Evolutionary conservation across 768 basidiomycete genomes (phyloP).

Genomic region (Auriscalpium vulgare): DNA sequence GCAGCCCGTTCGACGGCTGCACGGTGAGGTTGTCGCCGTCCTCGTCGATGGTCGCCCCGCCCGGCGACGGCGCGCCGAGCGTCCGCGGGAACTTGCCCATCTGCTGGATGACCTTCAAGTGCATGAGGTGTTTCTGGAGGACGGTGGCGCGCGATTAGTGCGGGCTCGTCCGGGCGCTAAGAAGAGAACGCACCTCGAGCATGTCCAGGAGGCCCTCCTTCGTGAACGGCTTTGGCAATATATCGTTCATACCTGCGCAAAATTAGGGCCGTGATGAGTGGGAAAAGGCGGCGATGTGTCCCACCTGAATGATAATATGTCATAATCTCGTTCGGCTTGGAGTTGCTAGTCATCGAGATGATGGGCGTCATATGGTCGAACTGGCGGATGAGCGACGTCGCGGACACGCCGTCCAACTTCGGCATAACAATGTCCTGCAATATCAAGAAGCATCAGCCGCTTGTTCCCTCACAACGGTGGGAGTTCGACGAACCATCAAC

Average conservation of each 20-base stretch:
- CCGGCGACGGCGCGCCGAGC: conserved; percentile 1
- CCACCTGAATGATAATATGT: conserved; percentile 74
- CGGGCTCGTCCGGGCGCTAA: conserved; percentile 4
- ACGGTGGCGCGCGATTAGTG: conserved; percentile 6
- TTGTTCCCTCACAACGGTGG: not conserved
- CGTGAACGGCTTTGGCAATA: conserved; percentile 96
- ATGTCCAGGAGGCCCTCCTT: conserved; percentile 85
- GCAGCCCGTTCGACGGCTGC: conserved; percentile 12
- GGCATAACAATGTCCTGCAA: conserved; percentile 91
- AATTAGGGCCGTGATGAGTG: not conserved
- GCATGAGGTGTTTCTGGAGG: conserved; percentile 16
- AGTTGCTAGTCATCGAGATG: conserved; percentile 97
- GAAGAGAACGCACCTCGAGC: conserved; percentile 58
- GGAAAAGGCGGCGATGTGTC: conserved; percentile 9
- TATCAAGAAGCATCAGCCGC: not conserved
- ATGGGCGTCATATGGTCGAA: conserved; percentile 95
- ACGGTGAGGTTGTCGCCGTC: conserved; percentile 39
- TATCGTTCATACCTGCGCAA: conserved; percentile 82
- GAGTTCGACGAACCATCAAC: conserved; percentile 62
- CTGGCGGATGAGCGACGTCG: conserved; percentile 88
- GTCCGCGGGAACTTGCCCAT: conserved; percentile 12
- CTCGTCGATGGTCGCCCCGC: conserved; percentile 20
- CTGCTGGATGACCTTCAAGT: conserved; percentile 17
- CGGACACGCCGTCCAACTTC: conserved; percentile 79
- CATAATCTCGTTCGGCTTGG: conserved; percentile 88